These are phyloP conservation scores for Phyllosticta ampelicida DNA, from an alignment of 2,329 filamentous ascomycete species.

Conservation along the genomic window DNA sequence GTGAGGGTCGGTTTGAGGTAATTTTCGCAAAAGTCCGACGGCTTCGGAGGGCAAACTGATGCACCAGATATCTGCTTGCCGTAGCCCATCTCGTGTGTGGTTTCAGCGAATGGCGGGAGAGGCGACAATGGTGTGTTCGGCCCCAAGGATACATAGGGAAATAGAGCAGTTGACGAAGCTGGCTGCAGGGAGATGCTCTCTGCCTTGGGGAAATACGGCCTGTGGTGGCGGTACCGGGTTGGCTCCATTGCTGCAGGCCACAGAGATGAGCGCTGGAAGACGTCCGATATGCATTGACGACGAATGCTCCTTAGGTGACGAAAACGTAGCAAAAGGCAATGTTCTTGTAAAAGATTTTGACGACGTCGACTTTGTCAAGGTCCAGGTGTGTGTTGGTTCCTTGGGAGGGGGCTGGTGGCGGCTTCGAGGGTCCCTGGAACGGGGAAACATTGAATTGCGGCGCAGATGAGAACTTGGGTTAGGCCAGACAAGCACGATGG, in stretches of 20 bases:
- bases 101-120: slow-evolving; percentile 7
- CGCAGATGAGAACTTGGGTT: too few species aligned
- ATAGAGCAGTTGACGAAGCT: not conserved
- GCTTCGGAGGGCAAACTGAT: slow-evolving; percentile 14
- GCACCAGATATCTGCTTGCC: not conserved
- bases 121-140: not conserved
- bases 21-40: slow-evolving; percentile 14
- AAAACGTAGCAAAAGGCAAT: not conserved
- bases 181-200: not conserved
- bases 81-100: slow-evolving; percentile 2
- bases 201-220: slow-evolving; percentile 12
- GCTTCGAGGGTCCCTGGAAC: too few species aligned
- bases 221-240: not conserved
- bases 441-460: too few species aligned
- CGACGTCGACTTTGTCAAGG: too few species aligned
- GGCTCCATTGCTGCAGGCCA: not conserved
- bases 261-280: not conserved
- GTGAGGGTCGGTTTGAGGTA: slow-evolving; percentile 28
- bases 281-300: not conserved
- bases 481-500: too few species aligned
- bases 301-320: not conserved
- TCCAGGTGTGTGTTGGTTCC: too few species aligned
- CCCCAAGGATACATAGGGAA: not conserved
- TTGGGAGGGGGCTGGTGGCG: too few species aligned
- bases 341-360: too few species aligned